phyloP scores from a whole-genome alignment of 106 monocot species.

The Dendrobium huoshanense region DNA sequence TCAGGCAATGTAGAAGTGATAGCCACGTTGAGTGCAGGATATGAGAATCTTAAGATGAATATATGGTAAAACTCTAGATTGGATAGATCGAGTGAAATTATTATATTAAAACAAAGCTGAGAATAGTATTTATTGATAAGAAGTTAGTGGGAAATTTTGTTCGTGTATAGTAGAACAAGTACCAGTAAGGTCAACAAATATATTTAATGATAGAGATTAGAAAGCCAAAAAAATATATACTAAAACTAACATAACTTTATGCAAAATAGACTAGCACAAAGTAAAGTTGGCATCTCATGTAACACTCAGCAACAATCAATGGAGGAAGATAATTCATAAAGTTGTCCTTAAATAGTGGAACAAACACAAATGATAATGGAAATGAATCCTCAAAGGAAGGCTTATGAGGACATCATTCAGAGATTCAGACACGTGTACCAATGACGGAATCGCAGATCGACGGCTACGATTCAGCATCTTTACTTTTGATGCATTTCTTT shows the following conservation, averaged over 20 bases:
- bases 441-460: too few relatives aligned
- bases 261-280: too few relatives aligned
- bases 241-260: too few relatives aligned
- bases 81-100: not conserved
- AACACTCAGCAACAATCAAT: not conserved
- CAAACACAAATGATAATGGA: not conserved
- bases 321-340: not conserved
- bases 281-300: too few relatives aligned
- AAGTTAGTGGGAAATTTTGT: not conserved
- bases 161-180: not conserved
- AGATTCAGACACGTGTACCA: too few relatives aligned
- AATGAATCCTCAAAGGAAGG: not conserved
- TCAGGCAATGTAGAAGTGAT: not conserved
- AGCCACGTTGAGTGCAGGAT: not conserved
- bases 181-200: not conserved
- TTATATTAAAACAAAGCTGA: not conserved
- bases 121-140: not conserved
- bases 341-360: not conserved
- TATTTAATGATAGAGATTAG: not conserved
- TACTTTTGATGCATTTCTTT: too few relatives aligned
- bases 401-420: too few relatives aligned
- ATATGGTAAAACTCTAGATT: not conserved
- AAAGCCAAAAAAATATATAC: not conserved
- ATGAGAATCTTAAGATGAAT: not conserved
- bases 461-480: too few relatives aligned